Evolutionary conservation across 495 filamentous ascomycete species (phyloP), one percentile per base, ranked within the genome.

Genomic region (Neurospora sp.): DNA sequence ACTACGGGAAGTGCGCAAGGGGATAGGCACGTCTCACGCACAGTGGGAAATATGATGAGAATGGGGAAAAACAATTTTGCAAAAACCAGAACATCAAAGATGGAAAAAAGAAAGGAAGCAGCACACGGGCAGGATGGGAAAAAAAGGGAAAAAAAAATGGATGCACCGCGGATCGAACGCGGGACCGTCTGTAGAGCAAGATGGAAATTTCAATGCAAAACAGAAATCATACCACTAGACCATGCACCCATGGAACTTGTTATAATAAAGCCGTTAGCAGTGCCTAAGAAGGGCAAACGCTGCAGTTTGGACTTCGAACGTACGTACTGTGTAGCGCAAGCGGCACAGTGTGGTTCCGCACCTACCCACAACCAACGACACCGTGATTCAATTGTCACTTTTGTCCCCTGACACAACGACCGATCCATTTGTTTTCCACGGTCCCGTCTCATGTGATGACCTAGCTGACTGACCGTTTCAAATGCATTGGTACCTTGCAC

Each of bases 201-300:
- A 72, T 68, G 9, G 35, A 35, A 38, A 38, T 37, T 41, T 70
- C 69, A 73, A 71, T 68, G 72, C 72, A 70, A 73, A 65, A 71
- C 72, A 73, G 72, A 73, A 53, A 73, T 73, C 65, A 53, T 73
- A 73, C 65, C 65, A 53, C 72, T 53, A 69, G 72, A 73, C 69
- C 72, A 71, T 73, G 69, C 72, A 68, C 72, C 72, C 72, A 73
- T 41, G 41, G 65, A 20, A 59, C 20, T 59, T 59, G 20, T 3
- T 14, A 59, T 7, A 2, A 16, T 8, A 44, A 0, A 0, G 4
- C 40, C 2, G 40, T 35, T 35, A 35, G 31, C 31, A 4, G 31
- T 4, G 0, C 31, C 31, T 35, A 37, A 59, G 20, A 59, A 27
- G 20, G 4, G 10, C 4, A 22, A 27, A 53, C 1, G 10, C 4